phyloP scores from a whole-genome alignment of 257 asterid species.

The Eucommia ulmoides region DNA sequence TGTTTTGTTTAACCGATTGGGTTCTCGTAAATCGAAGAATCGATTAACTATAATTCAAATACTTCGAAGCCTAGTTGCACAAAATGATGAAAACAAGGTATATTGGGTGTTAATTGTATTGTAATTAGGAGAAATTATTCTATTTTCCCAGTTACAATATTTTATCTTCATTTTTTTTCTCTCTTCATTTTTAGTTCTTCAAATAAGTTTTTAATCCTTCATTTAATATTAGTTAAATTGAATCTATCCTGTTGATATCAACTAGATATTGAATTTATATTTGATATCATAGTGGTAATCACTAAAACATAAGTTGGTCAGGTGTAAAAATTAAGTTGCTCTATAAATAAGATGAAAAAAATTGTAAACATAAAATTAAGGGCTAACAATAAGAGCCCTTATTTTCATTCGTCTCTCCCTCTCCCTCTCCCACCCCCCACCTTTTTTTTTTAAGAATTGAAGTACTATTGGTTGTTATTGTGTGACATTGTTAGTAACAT shows the following conservation, averaged over 20 bases:
- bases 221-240: no score
- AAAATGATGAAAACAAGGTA: slow-evolving; percentile 51
- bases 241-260: no score
- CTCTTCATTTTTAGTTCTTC: background rate
- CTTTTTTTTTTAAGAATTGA: background rate
- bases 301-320: no score
- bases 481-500: slow-evolving; percentile 24
- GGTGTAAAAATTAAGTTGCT: no score
- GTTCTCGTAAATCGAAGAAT: slow-evolving; percentile 28
- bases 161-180: background rate
- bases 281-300: no score
- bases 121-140: background rate
- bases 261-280: no score
- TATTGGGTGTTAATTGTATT: background rate
- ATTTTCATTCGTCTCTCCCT: no score
- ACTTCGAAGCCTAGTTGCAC: slow-evolving; percentile 28
- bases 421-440: no score
- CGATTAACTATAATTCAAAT: slow-evolving; percentile 38
- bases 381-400: no score
- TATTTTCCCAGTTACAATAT: background rate
- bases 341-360: no score
- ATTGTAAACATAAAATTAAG: no score
- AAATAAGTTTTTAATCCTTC: no score
- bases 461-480: slow-evolving; percentile 4
- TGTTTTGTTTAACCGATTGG: slow-evolving; percentile 31